A percentile compares a stretch with the other conserved stretches of the same genome.
phyloP scores from a whole-genome alignment of 164 flowering plant species.

The Vitis rupestris region DNA sequence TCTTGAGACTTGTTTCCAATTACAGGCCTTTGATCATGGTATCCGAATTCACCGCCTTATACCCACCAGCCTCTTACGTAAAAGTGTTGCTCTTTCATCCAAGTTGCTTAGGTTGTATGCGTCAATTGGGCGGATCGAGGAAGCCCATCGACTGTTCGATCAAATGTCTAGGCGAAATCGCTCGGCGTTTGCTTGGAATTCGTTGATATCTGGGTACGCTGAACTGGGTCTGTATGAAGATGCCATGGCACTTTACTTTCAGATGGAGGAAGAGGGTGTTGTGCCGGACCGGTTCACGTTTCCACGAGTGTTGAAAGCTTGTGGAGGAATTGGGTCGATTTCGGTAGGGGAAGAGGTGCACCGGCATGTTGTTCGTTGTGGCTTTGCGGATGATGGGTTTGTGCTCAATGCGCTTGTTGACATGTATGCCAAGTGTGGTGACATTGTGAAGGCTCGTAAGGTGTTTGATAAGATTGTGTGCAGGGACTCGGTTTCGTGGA shows the following conservation, averaged over 20 bases:
- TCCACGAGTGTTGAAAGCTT: conserved; percentile 83
- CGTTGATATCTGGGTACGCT: conserved; percentile 80
- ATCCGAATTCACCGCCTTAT: conserved; percentile 56
- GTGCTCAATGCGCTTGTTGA: conserved; percentile 78
- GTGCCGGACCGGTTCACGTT: conserved; percentile 78
- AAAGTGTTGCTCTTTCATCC: conserved; percentile 51
- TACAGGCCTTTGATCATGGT: conserved; percentile 52
- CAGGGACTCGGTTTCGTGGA: conserved; percentile 74
- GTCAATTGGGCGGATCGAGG: conserved; percentile 38
- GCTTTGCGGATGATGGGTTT: conserved; percentile 52
- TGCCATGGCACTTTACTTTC: conserved; percentile 76
- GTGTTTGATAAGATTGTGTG: conserved; percentile 51
- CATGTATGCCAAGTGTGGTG: conserved; percentile 93
- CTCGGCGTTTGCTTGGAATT: conserved; percentile 74
- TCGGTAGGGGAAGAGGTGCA: conserved; percentile 71
- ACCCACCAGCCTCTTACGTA: conserved; percentile 50
- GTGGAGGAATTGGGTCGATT: conserved; percentile 68
- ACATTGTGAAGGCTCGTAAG: conserved; percentile 72
- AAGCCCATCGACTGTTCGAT: conserved; percentile 83
- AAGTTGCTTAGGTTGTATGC: conserved; percentile 77
- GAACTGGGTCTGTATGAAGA: conserved; percentile 65
- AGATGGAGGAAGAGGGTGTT: conserved; percentile 82
- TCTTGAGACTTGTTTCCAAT: conserved; percentile 65
- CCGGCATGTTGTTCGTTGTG: conserved; percentile 55
- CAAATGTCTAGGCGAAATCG: conserved; percentile 48